Conservation (phyloP, 2,329 filamentous ascomycete genomes). For the Chalara sp. region DNA sequence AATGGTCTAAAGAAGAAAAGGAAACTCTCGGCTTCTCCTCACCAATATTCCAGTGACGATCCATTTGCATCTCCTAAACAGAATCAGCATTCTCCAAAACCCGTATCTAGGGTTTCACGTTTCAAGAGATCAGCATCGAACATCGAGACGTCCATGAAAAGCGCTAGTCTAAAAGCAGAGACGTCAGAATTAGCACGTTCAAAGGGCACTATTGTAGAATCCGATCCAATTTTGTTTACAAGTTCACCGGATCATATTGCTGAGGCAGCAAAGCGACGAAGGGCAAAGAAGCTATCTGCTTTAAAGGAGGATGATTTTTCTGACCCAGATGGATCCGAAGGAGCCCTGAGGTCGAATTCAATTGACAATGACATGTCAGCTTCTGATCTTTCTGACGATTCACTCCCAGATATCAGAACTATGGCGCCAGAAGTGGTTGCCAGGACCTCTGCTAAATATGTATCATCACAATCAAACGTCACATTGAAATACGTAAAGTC, state of each 20-base stretch:
- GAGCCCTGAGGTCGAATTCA: neutral
- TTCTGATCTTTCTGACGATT: neutral
- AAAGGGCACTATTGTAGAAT: conserved; percentile 21
- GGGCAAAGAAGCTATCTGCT: conserved; percentile 6
- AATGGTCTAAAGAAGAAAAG: neutral
- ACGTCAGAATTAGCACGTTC: conserved; percentile 27
- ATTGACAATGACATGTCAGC: neutral
- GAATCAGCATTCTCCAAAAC: neutral
- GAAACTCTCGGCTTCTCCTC: neutral
- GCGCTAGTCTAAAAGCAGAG: conserved; percentile 1
- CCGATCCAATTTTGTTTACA: conserved; percentile 21
- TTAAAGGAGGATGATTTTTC: conserved; percentile 7
- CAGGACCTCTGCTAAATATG: neutral
- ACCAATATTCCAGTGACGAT: neutral
- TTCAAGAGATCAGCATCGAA: conserved; percentile 25
- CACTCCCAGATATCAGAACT: neutral
- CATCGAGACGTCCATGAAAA: conserved; percentile 30
- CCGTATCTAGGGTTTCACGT: conserved; percentile 4
- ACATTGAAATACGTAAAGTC: no score
- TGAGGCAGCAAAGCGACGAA: conserved; percentile 11
- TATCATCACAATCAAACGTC: neutral
- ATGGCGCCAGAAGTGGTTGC: neutral
- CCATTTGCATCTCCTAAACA: neutral
- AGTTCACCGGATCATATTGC: conserved; percentile 22
- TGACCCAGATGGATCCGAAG: neutral